Base-by-base conservation (phyloP, 2,329 filamentous ascomycete genomes). In the Claviceps pusilla region DNA sequence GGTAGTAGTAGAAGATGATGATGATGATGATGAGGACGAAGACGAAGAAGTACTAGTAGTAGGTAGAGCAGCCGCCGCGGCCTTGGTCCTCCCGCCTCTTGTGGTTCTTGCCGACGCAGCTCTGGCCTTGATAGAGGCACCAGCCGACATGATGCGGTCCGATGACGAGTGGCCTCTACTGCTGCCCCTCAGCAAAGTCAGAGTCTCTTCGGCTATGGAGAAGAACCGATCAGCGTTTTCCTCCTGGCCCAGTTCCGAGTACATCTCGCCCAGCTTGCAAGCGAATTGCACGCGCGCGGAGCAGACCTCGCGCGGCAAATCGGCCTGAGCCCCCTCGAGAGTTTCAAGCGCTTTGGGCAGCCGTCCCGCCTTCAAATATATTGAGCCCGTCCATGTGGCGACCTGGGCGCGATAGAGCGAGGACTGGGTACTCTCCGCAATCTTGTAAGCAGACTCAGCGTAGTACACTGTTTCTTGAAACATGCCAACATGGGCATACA, bases 401-500 rank as follows among this genome's bases (percentile, higher is more conserved):
- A 76, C 76, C 57, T 80, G 74, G 0, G 78, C 75, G 46, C 73
- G 68, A 60, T 79, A 78, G 12, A 83, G 74, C 41, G 78, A 74
- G 0, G 86, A 83, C 50, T 78, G 73, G 9, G 86, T 79, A n/a
- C 78, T 80, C 56, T 77, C 76, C 28, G 87, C 87, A 56, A 95
- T 79, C 62, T 86, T 88, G 53, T 85, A 75, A 0, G 89, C 89
- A 61, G 93, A 86, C 60, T 96, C 86, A 1, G 86, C 84, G 60
- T 95, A 94, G 65, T 90, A 93, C 0, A 91, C 71, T 2, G 91
- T 91, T 66, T 97, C 91, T 57, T 88, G 83, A 59, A 89, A 88
- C 69, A 95, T 79, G 33, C 93, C 93, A 58, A 93, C 79, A 59
- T 95, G 85, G 1, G 86, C 82, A 61, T 90, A 95, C 1, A 95